These are phyloP conservation scores for Candida ipomoeae DNA, from an alignment of 805 yeast genomes.

Conservation along the genomic window DNA sequence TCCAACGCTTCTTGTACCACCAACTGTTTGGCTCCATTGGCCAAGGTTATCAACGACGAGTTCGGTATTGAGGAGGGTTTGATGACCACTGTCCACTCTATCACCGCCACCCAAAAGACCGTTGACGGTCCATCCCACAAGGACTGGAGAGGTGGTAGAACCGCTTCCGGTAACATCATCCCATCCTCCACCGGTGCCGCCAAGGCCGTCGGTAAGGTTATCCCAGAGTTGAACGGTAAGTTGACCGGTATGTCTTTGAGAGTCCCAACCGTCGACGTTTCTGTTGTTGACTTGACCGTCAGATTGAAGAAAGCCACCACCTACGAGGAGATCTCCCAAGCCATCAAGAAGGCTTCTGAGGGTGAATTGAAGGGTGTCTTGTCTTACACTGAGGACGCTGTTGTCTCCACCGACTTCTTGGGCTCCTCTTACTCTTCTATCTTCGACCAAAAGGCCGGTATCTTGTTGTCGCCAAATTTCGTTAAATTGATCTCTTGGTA, in stretches of 20 bases:
- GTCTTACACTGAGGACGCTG: slow-evolving; percentile 90
- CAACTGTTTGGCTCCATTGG: slow-evolving; percentile 92
- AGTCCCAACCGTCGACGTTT: slow-evolving; percentile 91
- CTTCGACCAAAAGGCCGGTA: slow-evolving; percentile 90
- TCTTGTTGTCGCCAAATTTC: slow-evolving; percentile 78
- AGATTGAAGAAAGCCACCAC: slow-evolving; percentile 72
- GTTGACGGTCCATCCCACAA: slow-evolving; percentile 96
- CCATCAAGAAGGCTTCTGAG: slow-evolving; percentile 72
- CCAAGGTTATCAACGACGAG: slow-evolving; percentile 80
- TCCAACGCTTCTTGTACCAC: slow-evolving; percentile 96
- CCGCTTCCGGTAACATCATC: slow-evolving; percentile 92
- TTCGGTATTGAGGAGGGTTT: slow-evolving; percentile 89
- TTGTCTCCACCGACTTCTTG: slow-evolving; percentile 86
- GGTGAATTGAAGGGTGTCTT: slow-evolving; percentile 75
- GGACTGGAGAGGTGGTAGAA: slow-evolving; percentile 99
- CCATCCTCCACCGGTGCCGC: slow-evolving; percentile 98
- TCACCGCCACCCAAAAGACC: slow-evolving; percentile 94
- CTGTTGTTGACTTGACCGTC: slow-evolving; percentile 89
- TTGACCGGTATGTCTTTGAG: slow-evolving; percentile 92
- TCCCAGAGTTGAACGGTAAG: slow-evolving; percentile 87
- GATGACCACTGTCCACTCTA: slow-evolving; percentile 95
- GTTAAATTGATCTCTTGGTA: slow-evolving; percentile 93
- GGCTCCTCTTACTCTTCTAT: slow-evolving; percentile 81
- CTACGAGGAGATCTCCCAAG: slow-evolving; percentile 78
- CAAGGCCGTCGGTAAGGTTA: slow-evolving; percentile 94